These are phyloP conservation scores for Fraxinus latifolia DNA, from an alignment of 305 asterid genomes.

Conservation along the genomic window DNA sequence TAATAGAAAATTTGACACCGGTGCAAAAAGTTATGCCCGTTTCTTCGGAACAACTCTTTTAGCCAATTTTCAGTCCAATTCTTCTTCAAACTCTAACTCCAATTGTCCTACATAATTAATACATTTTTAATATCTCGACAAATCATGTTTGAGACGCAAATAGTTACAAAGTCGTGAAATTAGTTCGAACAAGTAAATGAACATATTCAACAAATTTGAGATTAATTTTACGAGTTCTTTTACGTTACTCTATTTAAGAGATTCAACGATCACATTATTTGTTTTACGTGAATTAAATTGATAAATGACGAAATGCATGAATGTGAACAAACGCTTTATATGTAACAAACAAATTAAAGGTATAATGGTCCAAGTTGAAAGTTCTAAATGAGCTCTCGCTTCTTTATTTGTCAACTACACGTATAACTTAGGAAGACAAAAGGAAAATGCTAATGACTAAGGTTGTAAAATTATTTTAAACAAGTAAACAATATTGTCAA, in stretches of 20 bases:
- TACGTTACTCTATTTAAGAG: neutral
- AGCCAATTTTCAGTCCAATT: no score
- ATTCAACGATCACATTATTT: neutral
- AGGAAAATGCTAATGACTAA: neutral
- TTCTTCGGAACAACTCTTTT: no score
- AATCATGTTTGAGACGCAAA: no score
- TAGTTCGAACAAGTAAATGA: no score
- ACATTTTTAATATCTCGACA: neutral
- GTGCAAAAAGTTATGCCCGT: no score
- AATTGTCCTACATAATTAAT: no score
- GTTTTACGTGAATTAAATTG: neutral
- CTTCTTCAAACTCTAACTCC: no score
- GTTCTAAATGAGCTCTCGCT: neutral
- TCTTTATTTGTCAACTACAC: neutral
- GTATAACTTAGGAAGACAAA: neutral
- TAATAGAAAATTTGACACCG: no score
- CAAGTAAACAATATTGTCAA: neutral
- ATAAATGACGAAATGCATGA: neutral
- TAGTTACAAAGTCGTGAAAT: no score
- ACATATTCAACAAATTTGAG: no score
- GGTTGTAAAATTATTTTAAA: neutral
- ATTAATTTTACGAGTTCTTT: no score
- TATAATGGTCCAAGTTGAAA: neutral
- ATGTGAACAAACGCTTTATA: neutral
- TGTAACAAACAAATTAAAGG: neutral